Base-by-base conservation (phyloP, 1,284 basidiomycete species). In the Paramarasmius palmivorus region DNA sequence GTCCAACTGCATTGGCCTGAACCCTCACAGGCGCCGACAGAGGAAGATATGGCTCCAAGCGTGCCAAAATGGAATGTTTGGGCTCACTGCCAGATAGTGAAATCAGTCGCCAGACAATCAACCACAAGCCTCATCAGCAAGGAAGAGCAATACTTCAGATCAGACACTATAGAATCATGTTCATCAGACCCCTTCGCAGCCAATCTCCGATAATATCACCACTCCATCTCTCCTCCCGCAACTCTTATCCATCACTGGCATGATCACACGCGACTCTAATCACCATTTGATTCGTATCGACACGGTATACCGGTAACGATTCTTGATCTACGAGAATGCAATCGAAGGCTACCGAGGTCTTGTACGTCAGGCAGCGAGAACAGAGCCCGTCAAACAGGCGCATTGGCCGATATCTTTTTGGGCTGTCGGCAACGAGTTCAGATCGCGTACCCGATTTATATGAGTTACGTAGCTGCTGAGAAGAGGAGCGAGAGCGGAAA, bases 351-450 rank as follows among this genome's bases (percentile, higher is more conserved):
- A 25, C 77, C 20, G 93, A 97, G 62, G 81, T 88, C 32, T 82
- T 98, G 73, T 85, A 89, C 51, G 88, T 95, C 20, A 83, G 94
- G 23, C 92, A 98, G 65, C 81, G 93, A 45, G 94, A 98, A 68
- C 88, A 95, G 62, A 79, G 81, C 15, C 91, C 92, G 0, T 78
- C 98, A 46, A 88, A 98, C 38, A 83, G 89, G 57, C 81, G 80
- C 42, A 90, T 98, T 42, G 96, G 95, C n/a, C 0, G 95, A 98
- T 65, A 84, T 98, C 50, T 92, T 98, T 65, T 74, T 98, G 47
- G 84, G 88, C 15, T 90, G 92, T 0, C 93, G 93, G 0, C 87
- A 91, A 1, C 91, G 95, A 63, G 98, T 98, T 74, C 81, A 90
- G 34, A 74, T 84, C 9, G 85, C 88, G 2, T 99, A 99, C 69